Evolutionary conservation across 257 asterid genomes (phyloP).

Genomic region (Solanum paucissectum): DNA sequence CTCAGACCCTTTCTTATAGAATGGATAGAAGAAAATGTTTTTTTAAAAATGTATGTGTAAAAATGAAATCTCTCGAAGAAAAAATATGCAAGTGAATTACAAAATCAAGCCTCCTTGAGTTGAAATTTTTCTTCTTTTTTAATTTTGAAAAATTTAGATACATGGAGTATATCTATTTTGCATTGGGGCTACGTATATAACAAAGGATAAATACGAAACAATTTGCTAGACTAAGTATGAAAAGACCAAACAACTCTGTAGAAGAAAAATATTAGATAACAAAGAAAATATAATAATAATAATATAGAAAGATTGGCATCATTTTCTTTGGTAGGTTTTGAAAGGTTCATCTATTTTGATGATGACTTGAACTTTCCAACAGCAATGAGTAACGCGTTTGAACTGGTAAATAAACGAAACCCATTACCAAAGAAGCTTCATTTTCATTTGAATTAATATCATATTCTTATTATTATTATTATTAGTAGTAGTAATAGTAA

Average conservation of each 20-base stretch:
- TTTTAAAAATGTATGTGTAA: too few relatives aligned
- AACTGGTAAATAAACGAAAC: conserved; percentile 17
- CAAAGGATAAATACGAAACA: neutral
- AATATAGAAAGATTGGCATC: conserved; percentile 1
- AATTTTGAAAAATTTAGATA: neutral
- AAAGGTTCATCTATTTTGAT: conserved; percentile 23
- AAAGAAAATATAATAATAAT: neutral
- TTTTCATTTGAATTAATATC: neutral
- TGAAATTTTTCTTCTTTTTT: neutral
- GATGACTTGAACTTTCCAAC: conserved; percentile 24
- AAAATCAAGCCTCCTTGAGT: neutral
- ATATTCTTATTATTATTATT: neutral
- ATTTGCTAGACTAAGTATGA: neutral
- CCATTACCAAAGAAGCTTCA: neutral
- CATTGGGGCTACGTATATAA: neutral
- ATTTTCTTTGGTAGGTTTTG: conserved; percentile 55
- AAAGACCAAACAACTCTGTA: neutral
- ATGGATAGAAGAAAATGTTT: too few relatives aligned
- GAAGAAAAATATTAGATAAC: neutral
- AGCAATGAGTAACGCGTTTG: conserved; percentile 32
- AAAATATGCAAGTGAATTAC: neutral
- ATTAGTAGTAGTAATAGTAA: neutral
- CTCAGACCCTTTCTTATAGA: neutral
- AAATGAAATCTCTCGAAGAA: neutral
- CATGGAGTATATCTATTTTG: neutral